Base-by-base conservation (phyloP, 768 basidiomycete genomes). In the Daedalea quercina region DNA sequence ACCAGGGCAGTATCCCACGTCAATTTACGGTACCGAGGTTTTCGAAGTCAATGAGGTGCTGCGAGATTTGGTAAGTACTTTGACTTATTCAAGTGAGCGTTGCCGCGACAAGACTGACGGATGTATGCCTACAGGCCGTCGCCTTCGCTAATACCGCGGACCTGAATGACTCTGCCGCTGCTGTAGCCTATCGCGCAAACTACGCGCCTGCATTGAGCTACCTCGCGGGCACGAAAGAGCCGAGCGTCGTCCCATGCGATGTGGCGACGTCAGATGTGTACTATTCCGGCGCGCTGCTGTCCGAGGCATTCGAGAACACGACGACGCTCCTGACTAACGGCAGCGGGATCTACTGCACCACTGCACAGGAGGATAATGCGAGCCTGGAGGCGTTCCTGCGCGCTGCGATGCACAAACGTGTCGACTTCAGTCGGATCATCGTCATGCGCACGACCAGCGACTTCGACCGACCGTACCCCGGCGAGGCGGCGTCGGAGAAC, bases 41-140 rank as follows among this genome's bases (percentile, higher is more conserved):
- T 74, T 69, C 61, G 71, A 74, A 62, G 60, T 76, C 54, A 76
- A 75, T 61, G 72, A 72, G 26, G 67, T 65, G 48, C 64, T 76
- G 9, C 65, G 70, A 9, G 60, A 68, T 26, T 52, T 60, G 4
- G 37, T 40, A 15, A 4, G 37, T 40, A 40, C 15, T 15, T 40
- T 15, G 15, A 6, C n/a, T n/a, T n/a, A n/a, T n/a, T n/a, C 37
- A 15, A 15, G 19, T 6, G 15, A 40, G 15, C 6, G 15, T 15
- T 19, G 15, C 7, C 4, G 37, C 37, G 17, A n/a, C n/a, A 3
- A 40, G 13, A 15, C 13, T 40, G 4, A 40, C 15, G 13, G 37
- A 6, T 17, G 17, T 9, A 40, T 15, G 8, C 6, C 19, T 15
- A 3, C 37, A 40, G 37, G 71, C 64, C 0, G 47, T 69, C 35